Evolutionary conservation across 1,139 yeast genomes (phyloP).

Genomic region (Sugiyamaella paludigena): DNA sequence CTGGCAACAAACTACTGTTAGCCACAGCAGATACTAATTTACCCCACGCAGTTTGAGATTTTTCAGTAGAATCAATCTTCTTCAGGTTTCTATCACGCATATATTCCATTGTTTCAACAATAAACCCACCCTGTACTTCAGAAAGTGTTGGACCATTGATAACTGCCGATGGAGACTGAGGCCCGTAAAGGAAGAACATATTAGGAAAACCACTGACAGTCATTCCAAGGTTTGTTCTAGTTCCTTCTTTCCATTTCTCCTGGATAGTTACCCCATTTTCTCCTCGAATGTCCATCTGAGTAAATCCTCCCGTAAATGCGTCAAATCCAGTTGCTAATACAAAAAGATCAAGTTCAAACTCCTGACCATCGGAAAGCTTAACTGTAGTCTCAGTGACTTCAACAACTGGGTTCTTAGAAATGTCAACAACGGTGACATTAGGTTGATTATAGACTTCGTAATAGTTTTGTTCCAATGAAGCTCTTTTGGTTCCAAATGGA

Average conservation of each 20-base stretch:
- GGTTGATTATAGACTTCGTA: conserved; percentile 34
- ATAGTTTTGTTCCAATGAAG: conserved; percentile 30
- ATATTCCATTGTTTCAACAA: too few relatives aligned
- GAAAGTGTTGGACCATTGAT: conserved; percentile 20
- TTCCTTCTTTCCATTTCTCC: conserved; percentile 32
- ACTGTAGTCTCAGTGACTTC: conserved; percentile 31
- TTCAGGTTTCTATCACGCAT: too few relatives aligned
- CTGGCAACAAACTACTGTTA: too few relatives aligned
- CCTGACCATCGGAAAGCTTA: conserved; percentile 23
- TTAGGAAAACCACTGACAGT: conserved; percentile 32
- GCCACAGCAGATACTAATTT: too few relatives aligned
- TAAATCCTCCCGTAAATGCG: conserved; percentile 35
- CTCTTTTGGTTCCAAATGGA: conserved; percentile 35
- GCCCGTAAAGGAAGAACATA: conserved; percentile 35
- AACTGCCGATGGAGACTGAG: conserved; percentile 36
- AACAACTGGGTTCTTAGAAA: conserved; percentile 29
- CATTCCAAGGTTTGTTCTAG: conserved; percentile 31
- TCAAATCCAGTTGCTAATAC: conserved; percentile 38
- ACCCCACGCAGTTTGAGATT: too few relatives aligned
- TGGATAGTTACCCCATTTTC: conserved; percentile 22
- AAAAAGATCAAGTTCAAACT: conserved; percentile 30
- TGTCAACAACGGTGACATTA: conserved; percentile 33
- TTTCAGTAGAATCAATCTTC: too few relatives aligned
- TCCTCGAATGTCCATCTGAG: conserved; percentile 29
- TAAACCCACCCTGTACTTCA: too few relatives aligned